Evolutionary conservation across 1,284 basidiomycete genomes (phyloP).

Genomic region (Schizophyllum commune): DNA sequence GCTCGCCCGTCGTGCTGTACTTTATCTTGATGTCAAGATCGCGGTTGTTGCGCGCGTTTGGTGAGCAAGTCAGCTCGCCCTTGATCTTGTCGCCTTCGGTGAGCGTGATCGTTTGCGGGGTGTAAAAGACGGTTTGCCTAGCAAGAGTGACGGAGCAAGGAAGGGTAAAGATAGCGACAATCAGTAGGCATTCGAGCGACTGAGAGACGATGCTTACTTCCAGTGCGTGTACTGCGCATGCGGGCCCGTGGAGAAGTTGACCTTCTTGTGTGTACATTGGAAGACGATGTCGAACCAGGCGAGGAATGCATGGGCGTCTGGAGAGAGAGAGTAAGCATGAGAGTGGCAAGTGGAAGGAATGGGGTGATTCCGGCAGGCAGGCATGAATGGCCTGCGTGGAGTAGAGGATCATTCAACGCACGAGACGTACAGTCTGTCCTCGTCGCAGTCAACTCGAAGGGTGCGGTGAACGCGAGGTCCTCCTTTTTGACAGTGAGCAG

Average conservation of each 20-base stretch:
- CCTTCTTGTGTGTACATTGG: slow-evolving; percentile 93
- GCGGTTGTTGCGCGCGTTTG: slow-evolving; percentile 86
- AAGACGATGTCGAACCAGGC: slow-evolving; percentile 99
- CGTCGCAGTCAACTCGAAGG: slow-evolving; percentile 79
- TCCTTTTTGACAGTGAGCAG: slow-evolving; percentile 92
- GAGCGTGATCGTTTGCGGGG: slow-evolving; percentile 66
- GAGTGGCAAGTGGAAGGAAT: background rate
- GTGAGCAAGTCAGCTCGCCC: slow-evolving; percentile 71
- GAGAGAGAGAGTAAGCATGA: slow-evolving; percentile 5
- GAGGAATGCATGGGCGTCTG: slow-evolving; percentile 97
- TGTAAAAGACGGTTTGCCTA: slow-evolving; percentile 96
- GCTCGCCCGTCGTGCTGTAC: slow-evolving; percentile 45
- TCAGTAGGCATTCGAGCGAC: no score
- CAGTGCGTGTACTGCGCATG: slow-evolving; percentile 96
- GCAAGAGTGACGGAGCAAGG: background rate
- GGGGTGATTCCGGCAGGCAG: no score
- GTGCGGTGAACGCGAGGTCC: slow-evolving; percentile 81
- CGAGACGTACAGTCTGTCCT: slow-evolving; percentile 81
- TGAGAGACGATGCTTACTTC: slow-evolving; percentile 72
- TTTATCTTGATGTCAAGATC: slow-evolving; percentile 85
- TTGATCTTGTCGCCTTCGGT: slow-evolving; percentile 64
- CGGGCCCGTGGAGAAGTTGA: slow-evolving; percentile 92
- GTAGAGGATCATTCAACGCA: slow-evolving; percentile 2
- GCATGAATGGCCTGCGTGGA: no score
- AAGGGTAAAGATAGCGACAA: no score